These are phyloP conservation scores for Hypoxylon crocopeplum DNA, from an alignment of 495 filamentous ascomycete genomes.

Conservation along the genomic window DNA sequence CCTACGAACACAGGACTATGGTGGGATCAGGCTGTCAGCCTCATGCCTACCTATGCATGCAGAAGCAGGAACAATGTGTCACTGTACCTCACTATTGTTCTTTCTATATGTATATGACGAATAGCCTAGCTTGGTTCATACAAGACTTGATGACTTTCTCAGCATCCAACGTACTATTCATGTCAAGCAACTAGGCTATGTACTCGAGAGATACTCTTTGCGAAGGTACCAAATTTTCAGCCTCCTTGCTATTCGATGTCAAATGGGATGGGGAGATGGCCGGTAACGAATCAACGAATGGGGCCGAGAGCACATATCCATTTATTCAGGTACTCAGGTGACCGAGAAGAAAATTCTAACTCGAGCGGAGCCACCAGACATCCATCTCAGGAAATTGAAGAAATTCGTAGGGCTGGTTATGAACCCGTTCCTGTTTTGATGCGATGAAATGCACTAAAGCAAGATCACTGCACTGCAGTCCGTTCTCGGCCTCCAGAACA, in stretches of 20 bases:
- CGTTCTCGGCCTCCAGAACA: conserved; percentile 25
- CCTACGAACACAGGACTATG: too few relatives aligned
- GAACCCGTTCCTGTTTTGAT: conserved; percentile 7
- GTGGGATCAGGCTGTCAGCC: conserved; percentile 3
- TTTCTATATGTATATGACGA: too few relatives aligned
- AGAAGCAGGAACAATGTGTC: conserved; percentile 14
- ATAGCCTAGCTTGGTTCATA: too few relatives aligned
- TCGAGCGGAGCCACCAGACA: conserved; percentile 15
- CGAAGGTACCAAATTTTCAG: background rate
- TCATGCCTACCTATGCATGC: conserved; percentile 6
- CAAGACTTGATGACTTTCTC: too few relatives aligned
- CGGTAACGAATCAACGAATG: conserved; percentile 11
- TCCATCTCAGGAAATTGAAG: background rate
- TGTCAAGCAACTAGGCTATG: too few relatives aligned
- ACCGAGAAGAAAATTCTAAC: conserved; percentile 19
- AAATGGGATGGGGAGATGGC: background rate
- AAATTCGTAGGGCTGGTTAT: conserved; percentile 22
- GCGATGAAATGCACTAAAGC: conserved; percentile 7
- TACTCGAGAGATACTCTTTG: too few relatives aligned
- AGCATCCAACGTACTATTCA: too few relatives aligned
- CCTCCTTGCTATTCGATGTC: conserved; percentile 11
- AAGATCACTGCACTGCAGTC: conserved; percentile 2
- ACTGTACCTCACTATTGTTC: too few relatives aligned
- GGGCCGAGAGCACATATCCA: background rate
- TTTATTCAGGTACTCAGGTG: conserved; percentile 19